Percentiles rank a stretch among this genome's conserved stretches.
phyloP scores from a whole-genome alignment of 2,329 filamentous ascomycete species.

The Fusarium circinatum region DNA sequence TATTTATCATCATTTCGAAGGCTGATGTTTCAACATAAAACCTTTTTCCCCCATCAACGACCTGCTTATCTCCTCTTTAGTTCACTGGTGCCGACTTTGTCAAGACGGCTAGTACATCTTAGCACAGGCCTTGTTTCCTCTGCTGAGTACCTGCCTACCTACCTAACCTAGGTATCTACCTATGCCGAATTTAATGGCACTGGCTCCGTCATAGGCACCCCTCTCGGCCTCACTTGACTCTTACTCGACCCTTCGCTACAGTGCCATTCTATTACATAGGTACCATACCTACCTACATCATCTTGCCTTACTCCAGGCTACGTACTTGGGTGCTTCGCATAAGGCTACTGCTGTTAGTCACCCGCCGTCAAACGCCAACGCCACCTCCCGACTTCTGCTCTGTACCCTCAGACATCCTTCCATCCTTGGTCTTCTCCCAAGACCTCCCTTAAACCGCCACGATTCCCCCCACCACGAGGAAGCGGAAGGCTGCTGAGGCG shows the following conservation, averaged over 20 bases:
- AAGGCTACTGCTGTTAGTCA: slow-evolving; percentile 30
- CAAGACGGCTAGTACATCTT: not conserved
- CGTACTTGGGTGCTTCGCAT: slow-evolving; percentile 2
- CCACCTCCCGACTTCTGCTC: slow-evolving; percentile 32
- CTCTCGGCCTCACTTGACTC: slow-evolving; percentile 35
- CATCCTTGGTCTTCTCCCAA: slow-evolving; percentile 18
- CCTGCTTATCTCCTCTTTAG: not conserved
- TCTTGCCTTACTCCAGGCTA: slow-evolving; percentile 5
- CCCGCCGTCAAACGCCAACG: slow-evolving; percentile 36
- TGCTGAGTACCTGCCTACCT: slow-evolving; percentile 12
- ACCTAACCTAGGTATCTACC: not conserved
- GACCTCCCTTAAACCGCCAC: slow-evolving; percentile 53
- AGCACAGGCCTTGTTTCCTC: not conserved
- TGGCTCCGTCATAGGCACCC: slow-evolving; percentile 39
- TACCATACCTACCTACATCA: not conserved
- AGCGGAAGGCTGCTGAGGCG: slow-evolving; percentile 74
- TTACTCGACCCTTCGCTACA: slow-evolving; percentile 28
- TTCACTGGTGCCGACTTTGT: not conserved
- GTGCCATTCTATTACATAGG: not conserved
- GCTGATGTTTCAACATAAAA: not conserved
- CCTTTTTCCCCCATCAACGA: not conserved
- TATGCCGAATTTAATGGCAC: slow-evolving; percentile 23
- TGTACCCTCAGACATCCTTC: slow-evolving; percentile 21
- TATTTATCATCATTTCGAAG: slow-evolving; percentile 20
- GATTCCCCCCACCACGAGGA: slow-evolving; percentile 69